Evolutionary conservation across 225 moss, liverwort and hornwort genomes (phyloP), one percentile per base, ranked within the genome.

Genomic region (Climacium dendroides): DNA sequence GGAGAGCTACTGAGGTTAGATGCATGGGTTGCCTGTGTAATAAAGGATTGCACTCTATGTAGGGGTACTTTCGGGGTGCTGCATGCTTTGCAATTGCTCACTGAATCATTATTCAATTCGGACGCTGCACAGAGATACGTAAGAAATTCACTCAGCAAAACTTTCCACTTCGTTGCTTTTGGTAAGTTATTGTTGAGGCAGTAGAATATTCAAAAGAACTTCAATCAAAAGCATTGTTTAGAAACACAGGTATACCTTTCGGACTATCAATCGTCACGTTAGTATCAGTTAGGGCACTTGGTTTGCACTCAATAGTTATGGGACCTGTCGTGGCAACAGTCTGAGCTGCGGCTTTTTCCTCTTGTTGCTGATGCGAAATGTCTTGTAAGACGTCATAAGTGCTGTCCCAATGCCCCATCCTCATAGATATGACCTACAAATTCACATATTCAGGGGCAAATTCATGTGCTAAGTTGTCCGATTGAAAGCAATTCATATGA

Each of bases 391-490:
- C 93, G 82, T 95, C 93, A 92, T 93, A 92, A 82, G 93, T 92
- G 89, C 92, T 94, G 79, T 94, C 95, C 96, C 96, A 97, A 79
- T 92, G 91, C 70, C 97, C 97, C 92, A 95, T 92, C 93, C 92
- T 97, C 82, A 95, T 93, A 80, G 96, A 97, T 82, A 95, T 88
- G 90, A 96, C 91, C 97, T 97, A 93, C 79, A 89, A 78, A 78
- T 75, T 41, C 78, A 77, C 78, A 83, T 32, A 59, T 59, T 66
- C 79, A 89, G 88, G 34, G 85, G 78, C 62, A 61, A 67, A 87
- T 78, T 58, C 53, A 89, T 41, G 87, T 82, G 84, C 47, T 85
- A 76, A 89, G 85, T 60, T 85, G 60, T 74, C 67, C 35, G 52
- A 89, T 48, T 63, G 50, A 82, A 61, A 79, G 61, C 37, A 78